Evolutionary conservation across 2,329 filamentous ascomycete species (phyloP), one percentile per base, ranked within the genome.

Genomic region (Rutstroemia sp.): DNA sequence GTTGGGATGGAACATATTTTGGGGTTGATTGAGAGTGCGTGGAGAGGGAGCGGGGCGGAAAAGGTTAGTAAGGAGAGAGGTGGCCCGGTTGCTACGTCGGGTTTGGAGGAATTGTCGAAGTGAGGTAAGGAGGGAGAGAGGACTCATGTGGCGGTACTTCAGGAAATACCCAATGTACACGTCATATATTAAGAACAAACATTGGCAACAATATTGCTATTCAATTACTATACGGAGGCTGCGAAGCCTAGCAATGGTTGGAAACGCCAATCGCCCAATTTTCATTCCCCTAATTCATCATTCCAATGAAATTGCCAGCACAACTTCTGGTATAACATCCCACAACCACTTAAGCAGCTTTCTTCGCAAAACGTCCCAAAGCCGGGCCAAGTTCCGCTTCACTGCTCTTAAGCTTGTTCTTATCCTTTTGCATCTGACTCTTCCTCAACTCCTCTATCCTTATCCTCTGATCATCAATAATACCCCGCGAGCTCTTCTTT

Each of bases 391-490:
- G 76, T 63, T 92, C 87, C 57, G 79, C 80, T 70, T 87, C 80
- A 63, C 79, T 78, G 71, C 89, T 82, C 68, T 83, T 79, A 64
- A 86, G 74, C 67, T 79, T 84, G 67, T 84, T 81, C 69, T 85
- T 80, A 64, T 86, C 81, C 71, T 82, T 83, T 71, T 87, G 82
- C 63, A 86, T 83, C 66, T 80, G 78, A 63, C 80, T 78, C 69
- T 82, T 81, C 76, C 87, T 85, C 70, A 96, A 77, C 73, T 91
- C 89, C 71, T 96, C 89, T 48, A 92, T 86, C 69, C 86, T 85
- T 71, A 96, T 73, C 69, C 88, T 86, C 80, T 92, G 92, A 78
- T 96, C 94, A 76, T 99, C 94, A 70, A 99, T 91, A 57, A 99
- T 83, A 71, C 97, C 97, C 79, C 87, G 89, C 68, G 87, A 86